phyloP scores from a whole-genome alignment of 164 flowering plant species.

The Malania oleifera region DNA sequence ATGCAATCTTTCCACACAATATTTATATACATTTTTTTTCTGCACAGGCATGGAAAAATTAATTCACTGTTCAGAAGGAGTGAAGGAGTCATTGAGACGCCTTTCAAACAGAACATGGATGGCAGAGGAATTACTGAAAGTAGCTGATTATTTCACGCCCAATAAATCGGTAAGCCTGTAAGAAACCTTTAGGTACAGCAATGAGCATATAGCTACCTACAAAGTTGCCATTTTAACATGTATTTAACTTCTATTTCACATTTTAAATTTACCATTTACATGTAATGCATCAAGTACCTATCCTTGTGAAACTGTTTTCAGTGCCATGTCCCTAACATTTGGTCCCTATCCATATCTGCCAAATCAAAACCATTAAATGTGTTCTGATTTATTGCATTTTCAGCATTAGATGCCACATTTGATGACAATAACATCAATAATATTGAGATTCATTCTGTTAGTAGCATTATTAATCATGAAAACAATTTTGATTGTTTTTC shows the following conservation, averaged over 20 bases:
- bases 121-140: slow-evolving; percentile 74
- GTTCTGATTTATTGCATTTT: no score
- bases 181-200: no score
- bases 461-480: neutral
- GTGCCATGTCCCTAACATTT: no score
- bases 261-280: neutral
- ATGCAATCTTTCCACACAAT: neutral
- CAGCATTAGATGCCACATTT: no score
- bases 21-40: slow-evolving; percentile 5
- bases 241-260: no score
- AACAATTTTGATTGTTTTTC: neutral
- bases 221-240: no score
- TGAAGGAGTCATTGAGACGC: slow-evolving; percentile 67
- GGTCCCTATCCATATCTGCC: no score
- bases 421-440: no score
- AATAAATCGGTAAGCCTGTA: slow-evolving; percentile 52
- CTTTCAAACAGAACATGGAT: slow-evolving; percentile 73
- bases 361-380: no score
- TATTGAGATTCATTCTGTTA: no score
- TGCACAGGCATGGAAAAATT: slow-evolving; percentile 66
- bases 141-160: slow-evolving; percentile 55
- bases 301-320: neutral
- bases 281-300: neutral
- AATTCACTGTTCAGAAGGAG: slow-evolving; percentile 61
- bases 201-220: no score